phyloP scores from a whole-genome alignment of 2,329 filamentous ascomycete genomes.

The Dactylellina cionopaga region DNA sequence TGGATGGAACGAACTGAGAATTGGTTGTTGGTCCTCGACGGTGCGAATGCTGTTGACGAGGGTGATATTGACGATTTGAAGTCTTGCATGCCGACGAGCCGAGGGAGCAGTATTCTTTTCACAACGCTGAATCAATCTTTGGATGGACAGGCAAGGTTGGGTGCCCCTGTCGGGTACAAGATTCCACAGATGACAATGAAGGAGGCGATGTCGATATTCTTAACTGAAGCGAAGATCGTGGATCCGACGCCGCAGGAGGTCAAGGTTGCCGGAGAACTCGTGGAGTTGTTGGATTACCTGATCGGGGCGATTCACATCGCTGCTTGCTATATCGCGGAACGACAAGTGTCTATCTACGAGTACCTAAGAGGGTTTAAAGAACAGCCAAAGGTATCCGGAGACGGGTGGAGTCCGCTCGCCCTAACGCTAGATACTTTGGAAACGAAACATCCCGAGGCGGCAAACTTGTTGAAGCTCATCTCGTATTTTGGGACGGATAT shows the following conservation, averaged over 20 bases:
- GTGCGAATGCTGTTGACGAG: slow-evolving; percentile 70
- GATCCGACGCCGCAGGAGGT: slow-evolving; percentile 68
- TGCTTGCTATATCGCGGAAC: slow-evolving; percentile 59
- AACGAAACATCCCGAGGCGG: slow-evolving; percentile 65
- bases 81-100: slow-evolving; percentile 72
- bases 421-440: slow-evolving; percentile 64
- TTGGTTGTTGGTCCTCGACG: slow-evolving; percentile 76
- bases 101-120: slow-evolving; percentile 73
- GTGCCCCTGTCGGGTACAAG: slow-evolving; percentile 54
- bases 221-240: slow-evolving; percentile 71
- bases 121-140: slow-evolving; percentile 72
- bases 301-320: slow-evolving; percentile 76
- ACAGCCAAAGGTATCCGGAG: slow-evolving; percentile 64
- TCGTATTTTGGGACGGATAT: slow-evolving; percentile 73
- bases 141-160: slow-evolving; percentile 57
- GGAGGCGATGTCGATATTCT: slow-evolving; percentile 71
- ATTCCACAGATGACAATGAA: slow-evolving; percentile 67
- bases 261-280: slow-evolving; percentile 70
- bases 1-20: slow-evolving; percentile 72
- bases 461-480: slow-evolving; percentile 73
- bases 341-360: slow-evolving; percentile 59
- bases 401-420: slow-evolving; percentile 62
- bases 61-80: slow-evolving; percentile 65
- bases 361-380: slow-evolving; percentile 70
- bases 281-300: slow-evolving; percentile 71